These are phyloP conservation scores for Macroventuria anomochaeta DNA, from an alignment of 2,329 filamentous ascomycete genomes.

Conservation along the genomic window DNA sequence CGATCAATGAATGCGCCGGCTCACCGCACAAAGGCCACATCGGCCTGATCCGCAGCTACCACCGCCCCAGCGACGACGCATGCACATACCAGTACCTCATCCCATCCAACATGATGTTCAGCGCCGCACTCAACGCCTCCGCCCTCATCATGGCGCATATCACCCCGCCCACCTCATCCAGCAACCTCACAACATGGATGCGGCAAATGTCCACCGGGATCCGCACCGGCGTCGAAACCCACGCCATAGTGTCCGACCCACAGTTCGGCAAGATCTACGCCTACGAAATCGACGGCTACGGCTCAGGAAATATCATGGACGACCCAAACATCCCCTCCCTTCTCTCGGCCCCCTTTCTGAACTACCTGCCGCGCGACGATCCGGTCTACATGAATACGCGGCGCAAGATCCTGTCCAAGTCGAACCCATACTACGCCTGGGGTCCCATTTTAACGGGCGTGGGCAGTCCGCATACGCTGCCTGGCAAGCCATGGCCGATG, in stretches of 20 bases:
- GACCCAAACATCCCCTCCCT: constrained; percentile 74
- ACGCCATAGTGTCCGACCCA: constrained; percentile 48
- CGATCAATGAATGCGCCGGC: constrained; percentile 61
- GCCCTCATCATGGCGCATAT: constrained; percentile 60
- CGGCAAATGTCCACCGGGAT: constrained; percentile 58
- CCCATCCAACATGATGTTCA: constrained; percentile 73
- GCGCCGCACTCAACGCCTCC: constrained; percentile 63
- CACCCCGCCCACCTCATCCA: constrained; percentile 39
- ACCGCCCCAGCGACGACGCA: constrained; percentile 58
- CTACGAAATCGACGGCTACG: constrained; percentile 58
- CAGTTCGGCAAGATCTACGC: constrained; percentile 52
- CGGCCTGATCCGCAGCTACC: constrained; percentile 57
- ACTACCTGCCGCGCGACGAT: constrained; percentile 55
- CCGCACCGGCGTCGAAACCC: constrained; percentile 51
- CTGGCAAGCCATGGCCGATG: constrained; percentile 58
- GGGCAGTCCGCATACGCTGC: constrained; percentile 55
- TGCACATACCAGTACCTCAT: constrained; percentile 59
- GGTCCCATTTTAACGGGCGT: constrained; percentile 55
- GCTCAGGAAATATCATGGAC: constrained; percentile 67
- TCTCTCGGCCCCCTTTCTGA: constrained; percentile 68
- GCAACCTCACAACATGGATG: constrained; percentile 63
- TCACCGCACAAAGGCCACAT: constrained; percentile 56
- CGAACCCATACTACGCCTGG: constrained; percentile 57
- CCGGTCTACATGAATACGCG: constrained; percentile 55
- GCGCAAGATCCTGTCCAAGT: constrained; percentile 48